A percentile compares a stretch with the other conserved stretches of the same genome.
Evolutionary conservation across 495 filamentous ascomycete species (phyloP).

Genomic region (Thermothielavioides terrestris): DNA sequence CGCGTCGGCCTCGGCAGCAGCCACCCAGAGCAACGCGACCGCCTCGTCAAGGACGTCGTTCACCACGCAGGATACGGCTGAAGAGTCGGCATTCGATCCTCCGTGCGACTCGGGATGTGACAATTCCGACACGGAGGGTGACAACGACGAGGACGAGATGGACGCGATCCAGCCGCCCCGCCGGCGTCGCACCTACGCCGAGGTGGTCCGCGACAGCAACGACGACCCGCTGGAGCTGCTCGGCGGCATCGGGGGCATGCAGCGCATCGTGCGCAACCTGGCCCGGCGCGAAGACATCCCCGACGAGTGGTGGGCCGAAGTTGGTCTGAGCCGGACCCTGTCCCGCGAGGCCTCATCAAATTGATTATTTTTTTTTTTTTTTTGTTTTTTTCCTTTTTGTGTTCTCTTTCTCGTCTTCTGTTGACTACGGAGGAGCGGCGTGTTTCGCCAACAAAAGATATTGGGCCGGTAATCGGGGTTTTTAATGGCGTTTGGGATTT

Average conservation of each 20-base stretch:
- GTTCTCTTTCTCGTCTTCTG: background rate
- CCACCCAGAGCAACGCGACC: conserved; percentile 27
- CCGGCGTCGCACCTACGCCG: conserved; percentile 27
- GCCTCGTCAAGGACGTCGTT: conserved; percentile 31
- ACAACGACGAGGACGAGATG: conserved; percentile 24
- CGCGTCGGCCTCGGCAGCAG: conserved; percentile 40
- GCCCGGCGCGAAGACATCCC: conserved; percentile 61
- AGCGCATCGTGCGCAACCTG: conserved; percentile 56
- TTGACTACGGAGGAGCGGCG: background rate
- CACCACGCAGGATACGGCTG: conserved; percentile 24
- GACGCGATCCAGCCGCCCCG: conserved; percentile 2
- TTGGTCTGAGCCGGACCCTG: conserved; percentile 55
- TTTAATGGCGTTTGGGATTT: background rate
- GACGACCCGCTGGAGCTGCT: conserved; percentile 21
- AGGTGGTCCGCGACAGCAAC: conserved; percentile 20
- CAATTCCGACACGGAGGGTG: conserved; percentile 28
- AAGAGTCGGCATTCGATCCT: conserved; percentile 22
- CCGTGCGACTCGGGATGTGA: conserved; percentile 36
- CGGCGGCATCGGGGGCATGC: conserved; percentile 54
- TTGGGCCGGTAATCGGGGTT: too few species aligned
- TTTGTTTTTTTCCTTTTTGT: background rate
- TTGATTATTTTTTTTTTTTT: conserved; percentile 9
- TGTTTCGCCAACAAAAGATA: background rate
- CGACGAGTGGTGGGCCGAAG: conserved; percentile 69
- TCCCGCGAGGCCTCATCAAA: conserved; percentile 32